phyloP scores from a whole-genome alignment of 2,329 filamentous ascomycete species.

The Lachnellula hyalina region DNA sequence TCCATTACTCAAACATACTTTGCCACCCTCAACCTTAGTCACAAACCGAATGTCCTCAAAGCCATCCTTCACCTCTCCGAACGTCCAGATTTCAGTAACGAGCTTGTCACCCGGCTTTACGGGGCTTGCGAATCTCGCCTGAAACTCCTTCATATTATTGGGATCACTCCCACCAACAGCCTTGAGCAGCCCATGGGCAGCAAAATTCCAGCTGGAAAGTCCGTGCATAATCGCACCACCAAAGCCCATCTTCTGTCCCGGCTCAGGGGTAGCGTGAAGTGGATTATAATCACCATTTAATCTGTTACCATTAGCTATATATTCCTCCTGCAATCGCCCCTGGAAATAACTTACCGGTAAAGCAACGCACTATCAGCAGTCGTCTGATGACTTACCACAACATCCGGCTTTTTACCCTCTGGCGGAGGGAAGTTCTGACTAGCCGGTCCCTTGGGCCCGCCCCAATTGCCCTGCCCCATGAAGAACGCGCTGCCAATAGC shows the following conservation, averaged over 20 bases:
- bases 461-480: conserved; percentile 71
- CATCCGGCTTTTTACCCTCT: conserved; percentile 64
- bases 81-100: conserved; percentile 75
- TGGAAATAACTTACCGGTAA: conserved; percentile 48
- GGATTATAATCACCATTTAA: conserved; percentile 95
- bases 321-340: neutral
- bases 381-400: conserved; percentile 64
- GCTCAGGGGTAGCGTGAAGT: conserved; percentile 80
- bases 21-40: conserved; percentile 71
- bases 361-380: conserved; percentile 66
- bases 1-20: conserved; percentile 83
- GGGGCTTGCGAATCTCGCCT: conserved; percentile 80
- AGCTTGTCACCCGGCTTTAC: conserved; percentile 81
- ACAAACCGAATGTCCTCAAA: conserved; percentile 83
- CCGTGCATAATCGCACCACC: conserved; percentile 87
- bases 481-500: conserved; percentile 59
- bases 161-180: conserved; percentile 71
- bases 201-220: conserved; percentile 79
- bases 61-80: conserved; percentile 59
- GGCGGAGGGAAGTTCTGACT: conserved; percentile 75
- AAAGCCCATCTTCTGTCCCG: conserved; percentile 85
- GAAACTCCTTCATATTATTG: conserved; percentile 79
- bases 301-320: conserved; percentile 41
- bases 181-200: conserved; percentile 68
- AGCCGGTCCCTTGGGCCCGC: conserved; percentile 82